Base-by-base conservation (phyloP, 2,329 filamentous ascomycete species). In the Pyrenophora seminiperda region DNA sequence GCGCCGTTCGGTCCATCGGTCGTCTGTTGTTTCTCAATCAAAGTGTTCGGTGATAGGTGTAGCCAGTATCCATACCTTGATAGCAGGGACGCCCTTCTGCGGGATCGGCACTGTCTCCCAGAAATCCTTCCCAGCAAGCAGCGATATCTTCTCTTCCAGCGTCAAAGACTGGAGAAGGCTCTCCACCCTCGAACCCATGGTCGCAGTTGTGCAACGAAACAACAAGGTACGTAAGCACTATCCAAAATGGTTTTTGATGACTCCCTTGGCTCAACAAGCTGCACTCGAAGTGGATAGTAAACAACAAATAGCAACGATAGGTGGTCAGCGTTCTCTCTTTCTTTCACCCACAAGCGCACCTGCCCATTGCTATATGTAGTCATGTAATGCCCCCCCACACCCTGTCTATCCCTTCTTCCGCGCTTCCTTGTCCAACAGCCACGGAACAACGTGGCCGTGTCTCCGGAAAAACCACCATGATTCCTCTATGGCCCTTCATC, bases 1-100 rank as follows among this genome's bases (percentile, higher is more conserved):
- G 86, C 81, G 33, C 86, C 86, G 63, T 89, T 89, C 30, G 87
- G 86, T 0, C 86, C 86, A 61, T 89, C 86, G 20, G 82, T 83
- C 24, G 85, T 77, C 41, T 86, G 77, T 13, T 1, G 7, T 56
- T 31, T 60, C 55, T 19, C 22, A 30, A 13, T 20, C 22, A 11
- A 13, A 5, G 7, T 15, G 11, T 9, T 13, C 7, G 3, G 3
- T n/a, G 3, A 29, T 10, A 11, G 15, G 11, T 20, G 14, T 15
- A 34, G 9, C 18, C 5, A 11, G 1, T 32, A 29, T 9, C 14
- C 44, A 13, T 61, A 70, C 68, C 53, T 71, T 72, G 15, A 89
- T 75, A 0, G 84, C 81, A 5, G 85, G 85, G 7, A 89, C 77
- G 2, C 81, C 80, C 59, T 86, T 79, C 5, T 81, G 67, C 3